Conservation (phyloP, 1,139 yeast genomes). For the Scheffersomyces quercinus region DNA sequence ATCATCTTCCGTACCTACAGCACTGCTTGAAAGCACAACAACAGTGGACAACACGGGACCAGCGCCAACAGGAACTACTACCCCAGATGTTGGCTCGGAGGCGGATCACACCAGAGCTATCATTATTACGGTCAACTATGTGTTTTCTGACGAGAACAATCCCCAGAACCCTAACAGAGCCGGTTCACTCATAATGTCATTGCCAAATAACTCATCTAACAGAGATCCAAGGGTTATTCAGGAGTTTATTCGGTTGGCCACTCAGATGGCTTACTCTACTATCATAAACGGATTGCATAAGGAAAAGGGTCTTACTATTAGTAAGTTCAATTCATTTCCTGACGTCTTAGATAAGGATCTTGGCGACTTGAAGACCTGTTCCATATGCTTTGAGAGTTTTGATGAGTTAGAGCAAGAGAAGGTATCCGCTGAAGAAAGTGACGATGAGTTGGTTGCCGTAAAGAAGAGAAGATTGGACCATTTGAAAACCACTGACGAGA, state of each 20-base stretch:
- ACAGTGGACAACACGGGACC: background rate
- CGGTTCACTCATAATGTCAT: conserved; percentile 59
- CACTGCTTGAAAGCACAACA: conserved; percentile 1
- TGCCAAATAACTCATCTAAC: conserved; percentile 63
- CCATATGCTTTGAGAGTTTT: conserved; percentile 70
- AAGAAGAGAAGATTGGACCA: conserved; percentile 8
- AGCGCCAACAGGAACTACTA: conserved; percentile 1
- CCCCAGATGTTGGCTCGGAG: conserved; percentile 1
- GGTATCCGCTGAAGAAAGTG: conserved; percentile 9
- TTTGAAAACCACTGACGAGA: conserved; percentile 3
- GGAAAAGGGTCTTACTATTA: conserved; percentile 52
- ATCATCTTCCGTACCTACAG: background rate
- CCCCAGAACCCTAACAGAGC: conserved; percentile 45
- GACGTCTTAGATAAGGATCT: conserved; percentile 29
- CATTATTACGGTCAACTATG: conserved; percentile 47
- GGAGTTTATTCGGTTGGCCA: conserved; percentile 63
- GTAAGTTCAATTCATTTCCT: conserved; percentile 53
- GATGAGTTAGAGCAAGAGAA: conserved; percentile 16
- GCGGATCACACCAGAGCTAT: conserved; percentile 25
- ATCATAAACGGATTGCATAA: conserved; percentile 46
- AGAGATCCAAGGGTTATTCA: conserved; percentile 54
- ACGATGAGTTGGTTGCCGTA: conserved; percentile 20
- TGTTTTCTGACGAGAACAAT: conserved; percentile 44
- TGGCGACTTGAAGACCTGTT: conserved; percentile 43
- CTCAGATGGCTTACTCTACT: conserved; percentile 67